Base-by-base conservation (phyloP, 2,329 filamentous ascomycete genomes). In the Penicillium sp. region DNA sequence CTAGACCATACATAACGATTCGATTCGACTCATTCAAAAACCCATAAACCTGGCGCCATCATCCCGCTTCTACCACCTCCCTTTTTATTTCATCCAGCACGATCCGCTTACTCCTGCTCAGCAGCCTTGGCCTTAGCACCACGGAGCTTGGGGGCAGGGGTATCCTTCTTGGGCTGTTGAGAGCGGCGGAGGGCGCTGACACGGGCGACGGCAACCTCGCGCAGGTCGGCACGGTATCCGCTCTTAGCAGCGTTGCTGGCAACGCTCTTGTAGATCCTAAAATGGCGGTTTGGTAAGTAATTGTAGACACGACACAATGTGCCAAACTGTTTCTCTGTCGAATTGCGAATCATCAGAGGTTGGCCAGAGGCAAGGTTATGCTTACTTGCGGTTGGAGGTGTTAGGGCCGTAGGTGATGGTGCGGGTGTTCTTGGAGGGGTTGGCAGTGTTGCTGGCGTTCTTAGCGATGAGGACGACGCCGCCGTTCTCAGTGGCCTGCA, bases 251-350 rank as follows among this genome's bases (percentile, higher is more conserved):
- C 85, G 75, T 82, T 81, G 81, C 85, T 88, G 79, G 91, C 91
- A 74, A 97, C 85, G 69, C 83, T 83, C 81, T 89, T 90, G 87
- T 92, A 97, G 80, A 89, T 88, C 84, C 91, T 94, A 64, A 51
- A 63, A 57, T 56, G 52, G 50, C 18, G 20, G 48, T 46, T 64
- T 59, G 69, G 59, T 60, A 66, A 56, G 58, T 35, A 65, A 58
- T 51, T 55, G 61, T 49, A 16, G 28, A 11, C 3, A 24, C 16
- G 33, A 38, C 11, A 42, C n/a, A 11, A 30, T 11, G 28, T 9
- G 28, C 30, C 24, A 47, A 45, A 24, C 47, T 54, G 14, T 35
- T 14, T 14, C 45, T 20, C 24, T n/a, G n/a, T n/a, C n/a, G n/a
- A n/a, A n/a, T n/a, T n/a, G n/a, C n/a, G n/a, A n/a, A n/a, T n/a